Percentiles rank a stretch among this genome's conserved stretches.
Conservation (phyloP, 2,329 filamentous ascomycete species). For the Cladophialophora exuberans region DNA sequence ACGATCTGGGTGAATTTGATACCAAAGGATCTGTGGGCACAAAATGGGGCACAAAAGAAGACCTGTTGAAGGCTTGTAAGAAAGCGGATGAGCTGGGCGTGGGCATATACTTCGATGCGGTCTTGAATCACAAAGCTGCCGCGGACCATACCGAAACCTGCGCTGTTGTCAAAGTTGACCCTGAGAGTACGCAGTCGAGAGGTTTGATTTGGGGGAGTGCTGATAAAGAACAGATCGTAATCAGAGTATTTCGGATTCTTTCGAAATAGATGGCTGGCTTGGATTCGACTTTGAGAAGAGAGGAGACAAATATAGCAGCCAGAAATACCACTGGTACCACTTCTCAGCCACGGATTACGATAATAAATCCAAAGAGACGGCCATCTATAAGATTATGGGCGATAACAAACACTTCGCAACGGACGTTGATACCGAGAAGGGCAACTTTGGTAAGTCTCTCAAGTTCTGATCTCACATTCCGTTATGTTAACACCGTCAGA, state of each 20-base stretch:
- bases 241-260: slow-evolving; percentile 53
- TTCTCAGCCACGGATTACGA: slow-evolving; percentile 67
- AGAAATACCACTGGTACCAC: slow-evolving; percentile 64
- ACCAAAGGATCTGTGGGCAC: slow-evolving; percentile 60
- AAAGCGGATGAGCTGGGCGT: slow-evolving; percentile 34
- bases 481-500: slow-evolving; percentile 72
- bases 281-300: slow-evolving; percentile 64
- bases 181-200: slow-evolving; percentile 36
- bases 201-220: not conserved
- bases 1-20: slow-evolving; percentile 67
- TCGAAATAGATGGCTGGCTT: slow-evolving; percentile 66
- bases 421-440: slow-evolving; percentile 60
- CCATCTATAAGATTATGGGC: slow-evolving; percentile 64
- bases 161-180: slow-evolving; percentile 63
- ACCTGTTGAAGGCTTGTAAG: slow-evolving; percentile 38
- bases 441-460: slow-evolving; percentile 54
- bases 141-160: slow-evolving; percentile 64
- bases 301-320: slow-evolving; percentile 56
- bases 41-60: slow-evolving; percentile 66
- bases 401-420: slow-evolving; percentile 62
- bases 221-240: slow-evolving; percentile 49
- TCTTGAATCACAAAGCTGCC: slow-evolving; percentile 68
- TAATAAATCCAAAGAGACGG: slow-evolving; percentile 55
- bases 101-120: slow-evolving; percentile 64
- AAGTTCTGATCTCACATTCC: slow-evolving; percentile 32